Evolutionary conservation across 768 basidiomycete genomes (phyloP).

Genomic region (Leccinum ochraceum): DNA sequence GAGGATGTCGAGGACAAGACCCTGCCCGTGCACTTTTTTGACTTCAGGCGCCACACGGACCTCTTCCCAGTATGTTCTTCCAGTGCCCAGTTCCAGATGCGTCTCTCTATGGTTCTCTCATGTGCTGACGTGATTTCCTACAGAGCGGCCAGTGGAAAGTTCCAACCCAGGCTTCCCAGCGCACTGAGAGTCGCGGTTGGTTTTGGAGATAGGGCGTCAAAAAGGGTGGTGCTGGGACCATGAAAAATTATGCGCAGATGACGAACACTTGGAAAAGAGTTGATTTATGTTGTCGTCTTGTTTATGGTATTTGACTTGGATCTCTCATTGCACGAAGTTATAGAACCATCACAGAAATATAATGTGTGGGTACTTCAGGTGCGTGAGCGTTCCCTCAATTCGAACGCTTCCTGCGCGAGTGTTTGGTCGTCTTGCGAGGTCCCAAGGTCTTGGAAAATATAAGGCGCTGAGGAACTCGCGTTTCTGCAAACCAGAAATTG

Average conservation of each 20-base stretch:
- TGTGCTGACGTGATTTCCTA: neutral
- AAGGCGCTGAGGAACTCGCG: neutral
- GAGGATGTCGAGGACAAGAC: conserved; percentile 14
- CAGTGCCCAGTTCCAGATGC: neutral
- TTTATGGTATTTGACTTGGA: neutral
- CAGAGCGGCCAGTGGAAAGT: conserved; percentile 11
- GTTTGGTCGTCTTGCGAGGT: neutral
- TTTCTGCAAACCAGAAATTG: neutral
- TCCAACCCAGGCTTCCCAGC: neutral
- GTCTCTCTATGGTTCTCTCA: neutral
- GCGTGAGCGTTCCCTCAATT: neutral
- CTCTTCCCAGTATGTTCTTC: conserved; percentile 24
- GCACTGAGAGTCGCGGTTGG: neutral
- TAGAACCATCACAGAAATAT: neutral
- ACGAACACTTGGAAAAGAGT: neutral
- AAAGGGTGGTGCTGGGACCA: neutral
- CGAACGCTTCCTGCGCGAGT: neutral
- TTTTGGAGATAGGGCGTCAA: neutral
- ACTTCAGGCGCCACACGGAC: conserved; percentile 22
- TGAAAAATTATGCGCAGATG: neutral
- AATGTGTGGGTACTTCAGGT: neutral
- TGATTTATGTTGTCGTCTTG: neutral
- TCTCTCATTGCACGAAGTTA: neutral
- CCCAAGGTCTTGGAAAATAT: neutral
- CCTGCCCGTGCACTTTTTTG: conserved; percentile 22